Base-by-base conservation (phyloP, 1,284 basidiomycete genomes). In the Entoloma clypeatum region DNA sequence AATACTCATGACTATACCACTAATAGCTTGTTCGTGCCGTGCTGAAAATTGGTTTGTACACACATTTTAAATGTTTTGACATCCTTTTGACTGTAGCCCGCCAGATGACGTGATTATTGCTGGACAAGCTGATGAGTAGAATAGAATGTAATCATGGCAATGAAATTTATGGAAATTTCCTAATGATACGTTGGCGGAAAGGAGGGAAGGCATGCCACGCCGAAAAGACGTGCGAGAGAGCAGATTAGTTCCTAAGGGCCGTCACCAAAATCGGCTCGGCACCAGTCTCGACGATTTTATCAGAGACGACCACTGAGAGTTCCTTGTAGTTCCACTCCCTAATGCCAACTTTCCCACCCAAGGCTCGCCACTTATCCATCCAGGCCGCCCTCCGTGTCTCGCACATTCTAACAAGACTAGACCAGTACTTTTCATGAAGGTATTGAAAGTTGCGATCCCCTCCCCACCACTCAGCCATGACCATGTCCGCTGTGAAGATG, bases 401-500 rank as follows among this genome's bases (percentile, higher is more conserved):
- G 46, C 75, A 75, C 54, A 82, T 62, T 42, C 65, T 55, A 2
- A 86, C 61, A 18, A 92, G 67, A 13, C 72, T 71, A 1, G 75
- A 72, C 85, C 88, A 90, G 57, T 89, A 92, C 46, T 74, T 71
- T 22, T 77, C 76, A 54, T 91, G 87, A 0, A 73, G 68, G 52
- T 87, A 91, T 43, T 75, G 72, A 49, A 89, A 85, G 13, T 77
- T 67, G 24, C 65, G 56, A 8, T 61, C 61, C 7, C 86, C 86
- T 10, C 71, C 73, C 81, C 84, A 87, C 53, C 68, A 60, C 25
- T 77, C 71, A 8, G 63, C 65, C 63, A 83, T 74, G 24, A 84
- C 62, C 62, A 74, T 73, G 25, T 80, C 75, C 3, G 68, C 56
- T 2, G 64, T 60, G 58, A 86, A 84, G 17, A 83, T 59, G 1